Base-by-base conservation (phyloP, 2,329 filamentous ascomycete species). In the Sarocladiaceae sp. region DNA sequence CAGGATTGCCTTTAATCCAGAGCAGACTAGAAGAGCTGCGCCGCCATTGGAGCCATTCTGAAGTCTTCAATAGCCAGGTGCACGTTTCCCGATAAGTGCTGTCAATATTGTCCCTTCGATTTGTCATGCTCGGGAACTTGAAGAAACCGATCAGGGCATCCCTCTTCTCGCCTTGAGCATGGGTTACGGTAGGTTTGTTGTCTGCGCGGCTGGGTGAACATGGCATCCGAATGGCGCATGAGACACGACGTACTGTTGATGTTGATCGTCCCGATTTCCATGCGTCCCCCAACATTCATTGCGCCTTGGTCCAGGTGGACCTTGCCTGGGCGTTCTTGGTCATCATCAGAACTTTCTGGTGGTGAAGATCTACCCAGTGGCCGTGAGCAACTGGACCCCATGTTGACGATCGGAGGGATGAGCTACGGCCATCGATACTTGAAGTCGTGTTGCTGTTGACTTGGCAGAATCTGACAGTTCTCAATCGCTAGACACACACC, bases 1-100 rank as follows among this genome's bases (percentile, higher is more conserved):
- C 53, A 2, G 50, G 40, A 20, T 52, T 52, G 18, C 53, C 53
- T 36, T 49, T 48, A 11, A 55, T 55, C 53, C 53, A 55, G 11
- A 55, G 29, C 10, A 55, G 22, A 13, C 53, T 50, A 13, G 40
- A 46, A 5, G 8, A 4, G 6, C 20, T 18, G 40, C 13, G 13
- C 40, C 40, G 22, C 40, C 40, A 46, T 10, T 22, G 10, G 10
- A 17, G 23, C 22, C 22, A 46, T 25, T 26, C 40, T 26, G 6
- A 10, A 28, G 40, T 28, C n/a, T 29, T 4, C 23, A 46, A 17
- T 26, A 46, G 17, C 40, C 40, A 46, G 8, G 8, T 17, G 40
- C 40, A 46, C 4, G 40, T 46, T 17, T 46, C 13, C n/a, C 40
- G 40, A 18, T 46, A 46, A 25, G 22, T 46, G 12, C 10, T 28